These are phyloP conservation scores for Exserohilum turcica DNA, from an alignment of 2,329 filamentous ascomycete genomes.

Conservation along the genomic window DNA sequence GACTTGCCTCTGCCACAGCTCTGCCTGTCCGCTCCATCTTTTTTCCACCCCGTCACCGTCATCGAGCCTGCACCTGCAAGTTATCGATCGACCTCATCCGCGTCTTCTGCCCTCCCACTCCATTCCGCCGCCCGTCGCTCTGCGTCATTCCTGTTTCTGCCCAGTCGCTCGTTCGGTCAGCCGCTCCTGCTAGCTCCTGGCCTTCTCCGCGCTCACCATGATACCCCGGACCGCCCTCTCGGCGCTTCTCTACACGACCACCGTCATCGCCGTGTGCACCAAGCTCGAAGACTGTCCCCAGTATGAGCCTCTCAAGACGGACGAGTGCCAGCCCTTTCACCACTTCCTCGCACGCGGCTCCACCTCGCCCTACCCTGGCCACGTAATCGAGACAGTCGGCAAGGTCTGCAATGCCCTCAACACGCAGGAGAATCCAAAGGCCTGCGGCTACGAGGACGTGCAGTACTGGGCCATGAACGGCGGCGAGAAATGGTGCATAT, in stretches of 20 bases:
- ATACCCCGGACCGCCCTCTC: conserved; percentile 25
- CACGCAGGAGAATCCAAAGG: conserved; percentile 26
- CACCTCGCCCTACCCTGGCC: conserved; percentile 35
- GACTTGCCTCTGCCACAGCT: not conserved
- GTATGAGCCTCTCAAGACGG: conserved; percentile 29
- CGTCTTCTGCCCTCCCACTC: not conserved
- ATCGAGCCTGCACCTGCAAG: not conserved
- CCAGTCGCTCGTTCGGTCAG: conserved; percentile 8
- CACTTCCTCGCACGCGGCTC: conserved; percentile 35
- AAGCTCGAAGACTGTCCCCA: conserved; percentile 35
- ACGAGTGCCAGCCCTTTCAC: conserved; percentile 33
- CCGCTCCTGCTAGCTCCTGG: not conserved
- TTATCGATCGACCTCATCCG: not conserved
- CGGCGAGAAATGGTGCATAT: conserved; percentile 32
- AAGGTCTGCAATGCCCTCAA: conserved; percentile 34
- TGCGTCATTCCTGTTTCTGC: conserved; percentile 1
- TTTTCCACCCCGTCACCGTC: not conserved
- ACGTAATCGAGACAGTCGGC: conserved; percentile 33
- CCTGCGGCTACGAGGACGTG: conserved; percentile 36
- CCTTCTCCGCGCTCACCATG: conserved; percentile 18
- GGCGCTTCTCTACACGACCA: conserved; percentile 24
- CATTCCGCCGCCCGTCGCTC: not conserved
- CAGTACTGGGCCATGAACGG: conserved; percentile 34
- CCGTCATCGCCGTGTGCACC: conserved; percentile 30
- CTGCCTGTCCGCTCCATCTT: not conserved